Conservation (phyloP, 345 rosid genomes). For the Rhizophora mangle region DNA sequence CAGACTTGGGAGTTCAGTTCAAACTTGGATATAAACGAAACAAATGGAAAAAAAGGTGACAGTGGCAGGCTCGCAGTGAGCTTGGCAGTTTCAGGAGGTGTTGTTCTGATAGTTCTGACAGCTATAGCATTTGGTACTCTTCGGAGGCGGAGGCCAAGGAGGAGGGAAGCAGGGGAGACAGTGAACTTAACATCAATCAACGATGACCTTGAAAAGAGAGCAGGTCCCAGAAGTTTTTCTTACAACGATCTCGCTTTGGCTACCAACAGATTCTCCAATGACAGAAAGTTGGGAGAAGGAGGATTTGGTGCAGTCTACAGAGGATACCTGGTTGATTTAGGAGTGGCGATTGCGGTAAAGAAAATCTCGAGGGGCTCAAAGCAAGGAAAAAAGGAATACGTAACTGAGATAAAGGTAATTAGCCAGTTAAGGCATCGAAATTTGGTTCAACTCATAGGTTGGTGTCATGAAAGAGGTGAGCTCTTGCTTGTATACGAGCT, state of each 20-base stretch:
- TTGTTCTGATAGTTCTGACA: neutral
- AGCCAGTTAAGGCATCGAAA: slow-evolving; percentile 39
- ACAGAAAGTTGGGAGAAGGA: slow-evolving; percentile 42
- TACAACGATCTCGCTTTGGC: slow-evolving; percentile 33
- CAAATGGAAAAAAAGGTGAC: neutral
- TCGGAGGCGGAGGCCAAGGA: slow-evolving; percentile 11
- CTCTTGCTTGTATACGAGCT: slow-evolving; percentile 35
- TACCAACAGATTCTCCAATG: slow-evolving; percentile 31
- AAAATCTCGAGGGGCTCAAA: slow-evolving; percentile 33
- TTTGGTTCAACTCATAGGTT: slow-evolving; percentile 42
- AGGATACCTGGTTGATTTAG: slow-evolving; percentile 28
- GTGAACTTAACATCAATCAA: slow-evolving; percentile 24
- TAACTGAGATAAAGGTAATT: slow-evolving; percentile 39
- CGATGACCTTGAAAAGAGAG: slow-evolving; percentile 39
- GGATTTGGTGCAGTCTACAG: slow-evolving; percentile 44
- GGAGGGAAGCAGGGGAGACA: neutral
- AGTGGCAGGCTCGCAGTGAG: slow-evolving; percentile 1
- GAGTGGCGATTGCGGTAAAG: slow-evolving; percentile 37
- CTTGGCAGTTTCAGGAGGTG: slow-evolving; percentile 9
- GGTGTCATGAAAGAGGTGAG: slow-evolving; percentile 40
- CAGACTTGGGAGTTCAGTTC: slow-evolving; percentile 45
- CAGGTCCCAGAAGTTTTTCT: slow-evolving; percentile 41
- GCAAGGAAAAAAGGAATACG: slow-evolving; percentile 39
- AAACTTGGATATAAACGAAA: slow-evolving; percentile 8
- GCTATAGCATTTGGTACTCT: neutral